Conservation (phyloP, 1,139 yeast species). For the Suhomyces bribrorum region DNA sequence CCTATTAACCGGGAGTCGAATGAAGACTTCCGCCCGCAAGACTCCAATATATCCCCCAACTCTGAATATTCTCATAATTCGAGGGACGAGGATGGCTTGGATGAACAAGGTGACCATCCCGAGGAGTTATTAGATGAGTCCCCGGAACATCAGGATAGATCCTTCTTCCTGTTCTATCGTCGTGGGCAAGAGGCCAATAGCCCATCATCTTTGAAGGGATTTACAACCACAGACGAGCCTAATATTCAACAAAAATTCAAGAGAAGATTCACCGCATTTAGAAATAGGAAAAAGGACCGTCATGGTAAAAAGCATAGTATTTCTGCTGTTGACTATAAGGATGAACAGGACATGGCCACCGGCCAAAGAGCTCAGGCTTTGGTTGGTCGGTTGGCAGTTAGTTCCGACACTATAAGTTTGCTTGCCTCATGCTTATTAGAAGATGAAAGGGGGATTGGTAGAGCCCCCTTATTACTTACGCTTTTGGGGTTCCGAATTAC, state of each 20-base stretch:
- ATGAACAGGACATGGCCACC: slow-evolving; percentile 27
- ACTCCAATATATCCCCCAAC: slow-evolving; percentile 2
- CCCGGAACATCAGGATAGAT: slow-evolving; percentile 2
- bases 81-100: slow-evolving; percentile 7
- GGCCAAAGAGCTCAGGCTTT: slow-evolving; percentile 62
- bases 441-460: slow-evolving; percentile 74
- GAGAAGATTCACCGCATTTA: slow-evolving; percentile 29
- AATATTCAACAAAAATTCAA: slow-evolving; percentile 19
- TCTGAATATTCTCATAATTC: neutral
- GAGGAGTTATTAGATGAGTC: slow-evolving; percentile 1
- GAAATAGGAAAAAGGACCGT: slow-evolving; percentile 29
- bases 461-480: slow-evolving; percentile 80
- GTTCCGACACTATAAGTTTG: slow-evolving; percentile 78
- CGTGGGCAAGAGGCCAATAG: slow-evolving; percentile 6
- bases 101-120: slow-evolving; percentile 8
- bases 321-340: slow-evolving; percentile 22
- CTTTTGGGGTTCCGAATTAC: slow-evolving; percentile 67
- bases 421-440: slow-evolving; percentile 73
- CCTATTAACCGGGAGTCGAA: neutral
- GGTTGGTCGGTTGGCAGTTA: slow-evolving; percentile 64
- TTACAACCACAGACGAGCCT: slow-evolving; percentile 14
- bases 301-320: slow-evolving; percentile 21
- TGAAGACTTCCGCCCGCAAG: neutral
- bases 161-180: slow-evolving; percentile 7
- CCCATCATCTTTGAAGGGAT: slow-evolving; percentile 7